A percentile compares a stretch with the other conserved stretches of the same genome.
These are phyloP conservation scores for Leishmania turanica DNA, from an alignment of 208 protist genomes.

Conservation along the genomic window DNA sequence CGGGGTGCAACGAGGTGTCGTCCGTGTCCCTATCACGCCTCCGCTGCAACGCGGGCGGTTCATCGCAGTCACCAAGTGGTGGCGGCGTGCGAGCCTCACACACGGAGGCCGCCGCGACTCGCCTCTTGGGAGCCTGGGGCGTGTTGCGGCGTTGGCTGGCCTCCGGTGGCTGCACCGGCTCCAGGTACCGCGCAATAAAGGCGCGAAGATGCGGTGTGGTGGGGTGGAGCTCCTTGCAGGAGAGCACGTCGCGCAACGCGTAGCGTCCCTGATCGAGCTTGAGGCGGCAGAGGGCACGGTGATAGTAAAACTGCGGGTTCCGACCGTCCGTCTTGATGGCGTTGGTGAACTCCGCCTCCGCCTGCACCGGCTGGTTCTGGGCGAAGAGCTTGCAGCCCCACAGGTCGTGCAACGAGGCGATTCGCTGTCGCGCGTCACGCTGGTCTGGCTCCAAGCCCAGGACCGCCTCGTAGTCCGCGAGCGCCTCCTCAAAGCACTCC, in stretches of 20 bases:
- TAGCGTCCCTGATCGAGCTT: slow-evolving; percentile 77
- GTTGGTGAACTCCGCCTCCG: slow-evolving; percentile 84
- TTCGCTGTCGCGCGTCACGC: slow-evolving; percentile 50
- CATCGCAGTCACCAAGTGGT: neutral
- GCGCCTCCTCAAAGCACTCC: slow-evolving; percentile 73
- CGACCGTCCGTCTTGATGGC: slow-evolving; percentile 72
- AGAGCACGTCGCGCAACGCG: slow-evolving; percentile 86
- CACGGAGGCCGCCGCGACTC: neutral
- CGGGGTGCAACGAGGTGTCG: neutral
- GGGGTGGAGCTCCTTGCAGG: slow-evolving; percentile 74
- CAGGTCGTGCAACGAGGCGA: slow-evolving; percentile 84
- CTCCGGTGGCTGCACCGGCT: slow-evolving; percentile 8
- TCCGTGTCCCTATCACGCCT: neutral
- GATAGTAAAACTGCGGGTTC: slow-evolving; percentile 84
- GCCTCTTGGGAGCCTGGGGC: neutral
- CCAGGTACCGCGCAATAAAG: slow-evolving; percentile 82
- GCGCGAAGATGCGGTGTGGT: slow-evolving; percentile 62
- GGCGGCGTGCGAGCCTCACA: neutral
- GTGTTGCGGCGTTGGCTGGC: neutral
- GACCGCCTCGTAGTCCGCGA: slow-evolving; percentile 73
- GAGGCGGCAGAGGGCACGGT: slow-evolving; percentile 82
- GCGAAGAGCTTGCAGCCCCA: slow-evolving; percentile 77
- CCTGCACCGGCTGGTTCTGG: slow-evolving; percentile 49
- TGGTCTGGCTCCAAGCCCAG: slow-evolving; percentile 61
- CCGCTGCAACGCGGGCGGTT: neutral